A percentile compares a stretch with the other conserved stretches of the same genome.
Evolutionary conservation across 805 yeast species (phyloP).

Genomic region (Deakozyma indianensis): DNA sequence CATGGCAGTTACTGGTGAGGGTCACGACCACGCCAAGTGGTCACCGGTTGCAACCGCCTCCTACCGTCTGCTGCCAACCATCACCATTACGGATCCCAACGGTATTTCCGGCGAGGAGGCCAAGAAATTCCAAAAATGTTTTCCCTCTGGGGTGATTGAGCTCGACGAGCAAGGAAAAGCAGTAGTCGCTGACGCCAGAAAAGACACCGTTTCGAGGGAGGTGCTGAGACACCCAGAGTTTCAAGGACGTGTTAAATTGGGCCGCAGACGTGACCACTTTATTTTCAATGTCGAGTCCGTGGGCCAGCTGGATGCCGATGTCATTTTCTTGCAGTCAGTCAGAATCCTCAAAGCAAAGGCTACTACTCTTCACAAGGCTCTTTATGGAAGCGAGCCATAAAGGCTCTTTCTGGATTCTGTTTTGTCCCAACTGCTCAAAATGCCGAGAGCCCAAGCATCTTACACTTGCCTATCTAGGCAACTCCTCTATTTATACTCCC

Average conservation of each 20-base stretch:
- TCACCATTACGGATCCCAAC: slow-evolving; percentile 42
- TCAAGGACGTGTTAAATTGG: slow-evolving; percentile 75
- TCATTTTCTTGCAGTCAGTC: slow-evolving; percentile 82
- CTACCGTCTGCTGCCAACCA: slow-evolving; percentile 81
- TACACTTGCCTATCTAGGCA: no score
- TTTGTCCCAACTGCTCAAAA: no score
- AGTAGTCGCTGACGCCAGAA: slow-evolving; percentile 74
- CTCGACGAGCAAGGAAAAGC: slow-evolving; percentile 58
- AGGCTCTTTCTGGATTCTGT: no score
- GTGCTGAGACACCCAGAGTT: slow-evolving; percentile 90
- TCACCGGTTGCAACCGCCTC: slow-evolving; percentile 97
- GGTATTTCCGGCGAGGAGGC: slow-evolving; percentile 73
- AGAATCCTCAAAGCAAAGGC: slow-evolving; percentile 69
- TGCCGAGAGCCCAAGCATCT: no score
- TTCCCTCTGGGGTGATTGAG: slow-evolving; percentile 85
- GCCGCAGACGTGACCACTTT: slow-evolving; percentile 84
- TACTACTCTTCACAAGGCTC: not conserved
- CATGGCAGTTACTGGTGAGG: slow-evolving; percentile 84
- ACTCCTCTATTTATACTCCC: not conserved
- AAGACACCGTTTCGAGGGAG: slow-evolving; percentile 94
- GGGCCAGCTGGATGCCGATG: slow-evolving; percentile 96
- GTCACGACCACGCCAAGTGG: slow-evolving; percentile 92
- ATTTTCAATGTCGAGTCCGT: slow-evolving; percentile 89
- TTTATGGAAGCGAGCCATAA: not conserved
- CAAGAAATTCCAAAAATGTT: slow-evolving; percentile 67